Percentiles rank a stretch among this genome's conserved stretches.
phyloP scores from a whole-genome alignment of 352 stramenopile genomes.

The Pythium coloratum region DNA sequence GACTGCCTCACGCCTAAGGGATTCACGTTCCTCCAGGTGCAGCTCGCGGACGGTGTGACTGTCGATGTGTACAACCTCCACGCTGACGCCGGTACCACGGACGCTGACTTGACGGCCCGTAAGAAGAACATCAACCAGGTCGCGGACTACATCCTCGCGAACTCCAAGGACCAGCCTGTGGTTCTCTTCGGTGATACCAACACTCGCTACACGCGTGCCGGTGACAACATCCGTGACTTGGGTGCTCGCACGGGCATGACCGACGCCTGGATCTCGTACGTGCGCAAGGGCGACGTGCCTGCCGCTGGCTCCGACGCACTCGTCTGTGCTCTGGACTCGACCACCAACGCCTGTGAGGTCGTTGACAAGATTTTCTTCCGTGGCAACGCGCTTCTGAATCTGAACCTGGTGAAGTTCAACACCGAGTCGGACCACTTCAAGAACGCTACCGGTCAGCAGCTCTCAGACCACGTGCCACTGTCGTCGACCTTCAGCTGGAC shows the following conservation, averaged over 20 bases:
- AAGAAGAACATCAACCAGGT: conserved; percentile 46
- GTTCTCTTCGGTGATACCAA: conserved; percentile 61
- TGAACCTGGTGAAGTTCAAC: conserved; percentile 39
- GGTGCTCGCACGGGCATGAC: conserved; percentile 30
- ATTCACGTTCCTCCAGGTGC: conserved; percentile 45
- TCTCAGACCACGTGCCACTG: conserved; percentile 53
- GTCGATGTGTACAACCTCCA: conserved; percentile 60
- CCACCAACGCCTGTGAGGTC: conserved; percentile 49
- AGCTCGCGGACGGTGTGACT: conserved; percentile 41
- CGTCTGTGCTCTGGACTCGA: conserved; percentile 33
- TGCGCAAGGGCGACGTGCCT: conserved; percentile 35
- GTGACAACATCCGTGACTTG: conserved; percentile 48
- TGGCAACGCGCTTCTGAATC: conserved; percentile 27
- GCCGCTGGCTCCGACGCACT: conserved; percentile 39
- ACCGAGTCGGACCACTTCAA: conserved; percentile 46
- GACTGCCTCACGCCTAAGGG: conserved; percentile 63
- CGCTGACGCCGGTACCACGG: conserved; percentile 36
- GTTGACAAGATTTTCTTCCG: conserved; percentile 69
- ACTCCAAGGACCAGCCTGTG: conserved; percentile 46
- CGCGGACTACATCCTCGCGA: conserved; percentile 40
- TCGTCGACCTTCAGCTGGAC: conserved; percentile 44
- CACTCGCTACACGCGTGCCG: conserved; percentile 48
- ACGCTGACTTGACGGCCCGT: conserved; percentile 35
- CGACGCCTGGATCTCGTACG: conserved; percentile 44
- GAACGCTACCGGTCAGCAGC: conserved; percentile 32